These are phyloP conservation scores for Ilex aquifolium DNA, from an alignment of 257 asterid species.

Conservation along the genomic window DNA sequence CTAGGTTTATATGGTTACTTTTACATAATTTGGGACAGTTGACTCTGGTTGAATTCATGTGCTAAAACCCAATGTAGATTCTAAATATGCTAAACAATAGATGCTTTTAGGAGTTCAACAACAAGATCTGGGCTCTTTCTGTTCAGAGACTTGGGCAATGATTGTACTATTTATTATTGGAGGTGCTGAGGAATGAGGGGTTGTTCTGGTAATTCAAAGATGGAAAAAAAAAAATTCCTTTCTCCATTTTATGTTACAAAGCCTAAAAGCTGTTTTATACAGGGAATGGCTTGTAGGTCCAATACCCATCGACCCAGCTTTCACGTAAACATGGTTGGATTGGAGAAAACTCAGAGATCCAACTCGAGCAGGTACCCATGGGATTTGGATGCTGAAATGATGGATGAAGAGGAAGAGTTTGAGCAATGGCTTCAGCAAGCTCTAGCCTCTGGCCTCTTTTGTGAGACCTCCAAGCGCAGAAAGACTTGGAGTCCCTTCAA, in stretches of 20 bases:
- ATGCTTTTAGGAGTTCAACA: too few relatives aligned
- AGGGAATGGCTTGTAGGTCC: constrained; percentile 97
- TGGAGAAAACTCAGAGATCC: constrained; percentile 75
- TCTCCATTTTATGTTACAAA: too few relatives aligned
- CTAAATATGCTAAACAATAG: too few relatives aligned
- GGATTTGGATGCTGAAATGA: constrained; percentile 93
- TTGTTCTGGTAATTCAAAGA: background rate
- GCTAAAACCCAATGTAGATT: too few relatives aligned
- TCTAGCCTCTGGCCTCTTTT: constrained; percentile 85
- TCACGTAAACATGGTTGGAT: constrained; percentile 98
- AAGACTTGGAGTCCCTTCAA: constrained; percentile 99
- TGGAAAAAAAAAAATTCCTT: too few relatives aligned
- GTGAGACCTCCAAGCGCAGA: constrained; percentile 85
- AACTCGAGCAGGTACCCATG: constrained; percentile 81
- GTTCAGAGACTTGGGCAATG: too few relatives aligned
- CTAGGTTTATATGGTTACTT: too few relatives aligned
- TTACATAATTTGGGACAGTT: too few relatives aligned
- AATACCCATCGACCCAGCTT: constrained; percentile 96
- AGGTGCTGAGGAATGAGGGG: background rate
- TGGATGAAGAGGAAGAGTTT: constrained; percentile 93
- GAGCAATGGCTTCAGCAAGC: constrained; percentile 98
- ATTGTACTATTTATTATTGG: background rate
- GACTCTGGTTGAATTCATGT: too few relatives aligned
- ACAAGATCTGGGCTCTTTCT: too few relatives aligned
- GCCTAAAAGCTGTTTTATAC: constrained; percentile 1